Evolutionary conservation across 2,329 filamentous ascomycete species (phyloP).

Genomic region (Monilinia vaccinii-corymbosi): DNA sequence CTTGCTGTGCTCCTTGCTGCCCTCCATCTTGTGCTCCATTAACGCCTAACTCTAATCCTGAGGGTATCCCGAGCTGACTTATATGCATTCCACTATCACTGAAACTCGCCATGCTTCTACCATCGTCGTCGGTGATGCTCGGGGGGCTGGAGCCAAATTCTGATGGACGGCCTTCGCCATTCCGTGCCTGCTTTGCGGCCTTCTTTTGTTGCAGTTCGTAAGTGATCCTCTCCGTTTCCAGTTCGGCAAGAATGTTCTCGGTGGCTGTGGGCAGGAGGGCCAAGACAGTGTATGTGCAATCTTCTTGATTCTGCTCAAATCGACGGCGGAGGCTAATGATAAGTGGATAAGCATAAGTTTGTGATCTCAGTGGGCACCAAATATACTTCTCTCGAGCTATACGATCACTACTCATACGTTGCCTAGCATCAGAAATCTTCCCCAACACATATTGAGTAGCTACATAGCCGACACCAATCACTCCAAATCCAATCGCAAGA

Average conservation of each 20-base stretch:
- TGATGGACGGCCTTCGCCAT: constrained; percentile 39
- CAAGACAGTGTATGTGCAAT: constrained; percentile 97
- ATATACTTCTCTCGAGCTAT: constrained; percentile 93
- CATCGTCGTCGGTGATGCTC: constrained; percentile 75
- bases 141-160: constrained; percentile 37
- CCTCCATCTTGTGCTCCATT: constrained; percentile 34
- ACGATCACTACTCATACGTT: constrained; percentile 93
- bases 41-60: constrained; percentile 36
- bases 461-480: constrained; percentile 83
- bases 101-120: constrained; percentile 63
- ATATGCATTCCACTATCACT: constrained; percentile 79
- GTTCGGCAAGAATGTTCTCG: constrained; percentile 74
- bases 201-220: constrained; percentile 94
- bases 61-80: constrained; percentile 60
- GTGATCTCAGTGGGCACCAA: background rate
- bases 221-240: constrained; percentile 88
- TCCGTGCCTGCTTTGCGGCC: constrained; percentile 57
- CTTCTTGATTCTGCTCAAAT: constrained; percentile 98
- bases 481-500: constrained; percentile 77
- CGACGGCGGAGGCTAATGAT: constrained; percentile 69
- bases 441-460: constrained; percentile 85
- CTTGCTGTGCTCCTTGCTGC: constrained; percentile 34
- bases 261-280: constrained; percentile 87
- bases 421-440: constrained; percentile 86
- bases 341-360: constrained; percentile 13